Conservation (phyloP, 2,329 filamentous ascomycete genomes). For the Pyricularia sp. region DNA sequence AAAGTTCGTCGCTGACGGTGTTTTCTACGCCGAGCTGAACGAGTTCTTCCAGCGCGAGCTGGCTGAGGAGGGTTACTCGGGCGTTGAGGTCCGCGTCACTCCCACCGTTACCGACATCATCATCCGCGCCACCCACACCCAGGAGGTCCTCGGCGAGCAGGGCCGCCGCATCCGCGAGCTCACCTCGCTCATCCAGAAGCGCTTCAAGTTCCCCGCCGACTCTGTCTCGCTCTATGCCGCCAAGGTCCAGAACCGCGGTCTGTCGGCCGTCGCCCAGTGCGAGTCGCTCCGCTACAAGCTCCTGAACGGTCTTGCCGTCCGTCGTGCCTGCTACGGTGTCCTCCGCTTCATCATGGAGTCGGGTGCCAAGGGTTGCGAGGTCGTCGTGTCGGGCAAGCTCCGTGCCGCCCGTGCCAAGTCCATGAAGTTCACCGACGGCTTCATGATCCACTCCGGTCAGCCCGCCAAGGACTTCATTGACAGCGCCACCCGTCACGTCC, state of each 20-base stretch:
- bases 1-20: constrained; percentile 96
- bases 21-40: constrained; percentile 99
- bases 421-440: constrained; percentile 99
- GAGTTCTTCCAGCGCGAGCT: constrained; percentile 99
- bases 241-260: constrained; percentile 99
- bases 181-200: constrained; percentile 99
- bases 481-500: constrained; percentile 94
- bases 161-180: constrained; percentile 99
- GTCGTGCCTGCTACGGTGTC: constrained; percentile 98
- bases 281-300: constrained; percentile 99
- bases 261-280: constrained; percentile 99
- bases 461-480: constrained; percentile 99
- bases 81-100: constrained; percentile 99
- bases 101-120: constrained; percentile 99
- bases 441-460: constrained; percentile 99
- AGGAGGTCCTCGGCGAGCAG: constrained; percentile 99
- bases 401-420: constrained; percentile 97
- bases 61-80: constrained; percentile 99
- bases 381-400: constrained; percentile 98
- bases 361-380: constrained; percentile 99
- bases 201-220: constrained; percentile 99
- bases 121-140: constrained; percentile 99
- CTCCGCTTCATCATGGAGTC: constrained; percentile 99
- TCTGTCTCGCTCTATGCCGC: constrained; percentile 98
- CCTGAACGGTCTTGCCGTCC: constrained; percentile 97